phyloP scores from a whole-genome alignment of 2,329 filamentous ascomycete species.

The Aureobasidium melanogenum region DNA sequence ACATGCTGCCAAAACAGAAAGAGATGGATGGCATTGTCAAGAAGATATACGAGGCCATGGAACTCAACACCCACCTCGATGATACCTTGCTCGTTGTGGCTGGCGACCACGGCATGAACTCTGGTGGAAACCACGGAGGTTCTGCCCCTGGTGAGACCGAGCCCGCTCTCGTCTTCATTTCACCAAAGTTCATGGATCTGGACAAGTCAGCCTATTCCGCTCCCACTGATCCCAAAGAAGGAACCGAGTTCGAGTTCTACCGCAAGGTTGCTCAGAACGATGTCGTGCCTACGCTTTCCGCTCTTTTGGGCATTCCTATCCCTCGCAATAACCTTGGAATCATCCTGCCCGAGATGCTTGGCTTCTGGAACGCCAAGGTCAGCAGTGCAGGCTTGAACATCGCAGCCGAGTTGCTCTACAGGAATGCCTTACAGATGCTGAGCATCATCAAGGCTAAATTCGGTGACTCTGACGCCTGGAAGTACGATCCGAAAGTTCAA shows the following conservation, averaged over 20 bases:
- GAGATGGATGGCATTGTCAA: conserved; percentile 87
- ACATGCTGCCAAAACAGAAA: conserved; percentile 85
- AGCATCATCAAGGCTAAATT: conserved; percentile 69
- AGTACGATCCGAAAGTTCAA: not conserved
- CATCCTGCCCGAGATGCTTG: conserved; percentile 69
- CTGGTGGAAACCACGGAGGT: conserved; percentile 92
- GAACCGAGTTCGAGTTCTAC: conserved; percentile 72
- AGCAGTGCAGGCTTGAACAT: conserved; percentile 2
- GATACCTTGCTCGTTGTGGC: conserved; percentile 78
- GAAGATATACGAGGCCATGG: conserved; percentile 67
- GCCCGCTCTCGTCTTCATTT: conserved; percentile 82
- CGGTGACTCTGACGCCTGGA: conserved; percentile 27
- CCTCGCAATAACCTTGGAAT: conserved; percentile 85
- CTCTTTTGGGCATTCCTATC: conserved; percentile 76
- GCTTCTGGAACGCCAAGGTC: conserved; percentile 52
- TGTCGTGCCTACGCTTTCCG: conserved; percentile 79
- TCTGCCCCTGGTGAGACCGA: conserved; percentile 92
- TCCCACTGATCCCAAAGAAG: conserved; percentile 51
- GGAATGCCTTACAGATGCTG: conserved; percentile 75
- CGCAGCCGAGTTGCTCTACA: conserved; percentile 59
- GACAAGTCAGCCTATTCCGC: conserved; percentile 25
- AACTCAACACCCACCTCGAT: conserved; percentile 58
- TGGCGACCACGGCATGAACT: conserved; percentile 99
- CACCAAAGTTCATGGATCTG: conserved; percentile 65
- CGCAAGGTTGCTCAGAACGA: conserved; percentile 85